Evolutionary conservation across 2,329 filamentous ascomycete species (phyloP), one percentile per base, ranked within the genome.

Genomic region (Paecilomyces variotii): DNA sequence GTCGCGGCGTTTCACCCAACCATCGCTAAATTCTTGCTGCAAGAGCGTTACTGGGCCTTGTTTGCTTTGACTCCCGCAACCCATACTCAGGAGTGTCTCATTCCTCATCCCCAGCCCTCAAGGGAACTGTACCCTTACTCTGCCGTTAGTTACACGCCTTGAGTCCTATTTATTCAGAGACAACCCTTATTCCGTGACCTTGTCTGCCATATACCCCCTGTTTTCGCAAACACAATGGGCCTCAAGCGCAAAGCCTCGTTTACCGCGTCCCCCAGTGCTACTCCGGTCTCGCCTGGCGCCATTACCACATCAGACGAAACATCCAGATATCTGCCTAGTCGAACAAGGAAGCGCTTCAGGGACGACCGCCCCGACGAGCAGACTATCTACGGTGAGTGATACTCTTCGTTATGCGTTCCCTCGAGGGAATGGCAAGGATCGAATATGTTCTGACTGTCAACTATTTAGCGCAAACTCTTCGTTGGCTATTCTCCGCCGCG

Each of bases 191-290:
- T 53, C 28, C 54, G 11, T 14, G 53, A 25, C 12, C 5, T 32
- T 3, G 25, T 54, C n/a, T 49, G 11, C n/a, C 27, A 27, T 11
- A 53, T 45, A 4, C 25, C 27, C 39, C 5, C 19, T 12, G 50
- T 50, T 39, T 51, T 50, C 25, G 51, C 51, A 34, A 59, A 49
- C 19, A 56, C 51, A n/a, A 85, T 85, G 82, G 74, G 76, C 25
- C 73, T 81, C 69, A 86, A 86, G 70, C 82, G 83, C 67, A 86
- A 85, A 69, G 80, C 82, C 52, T 82, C 81, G 50, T 76, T 78
- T 62, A 78, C 79, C 19, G 67, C 77, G 35, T 75, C 78, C 51
- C 70, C 74, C 35, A 73, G 72, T 67, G 58, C 63, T 59, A 54
- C 67, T 56, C 61, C 58, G 62, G 60, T 64, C 54, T 51, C 59